Conservation (phyloP, 2,329 filamentous ascomycete genomes). For the Fusarium cyanostomum region DNA sequence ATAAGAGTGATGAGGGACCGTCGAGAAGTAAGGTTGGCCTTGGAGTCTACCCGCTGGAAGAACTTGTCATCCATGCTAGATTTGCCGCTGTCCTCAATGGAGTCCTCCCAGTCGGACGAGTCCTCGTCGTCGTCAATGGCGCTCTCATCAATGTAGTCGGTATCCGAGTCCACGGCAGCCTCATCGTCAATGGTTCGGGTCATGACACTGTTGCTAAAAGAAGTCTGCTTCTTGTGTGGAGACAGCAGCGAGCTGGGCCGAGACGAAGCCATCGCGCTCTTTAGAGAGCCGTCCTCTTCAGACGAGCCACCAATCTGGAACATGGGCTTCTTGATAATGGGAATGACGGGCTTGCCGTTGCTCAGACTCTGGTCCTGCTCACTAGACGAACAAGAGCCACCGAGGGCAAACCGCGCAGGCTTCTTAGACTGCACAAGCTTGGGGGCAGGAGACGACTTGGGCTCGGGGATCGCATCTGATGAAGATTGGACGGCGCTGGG, state of each 20-base stretch:
- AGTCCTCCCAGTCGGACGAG: conserved; percentile 69
- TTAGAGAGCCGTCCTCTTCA: conserved; percentile 82
- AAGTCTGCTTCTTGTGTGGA: conserved; percentile 77
- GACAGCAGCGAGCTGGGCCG: conserved; percentile 53
- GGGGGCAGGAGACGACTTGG: conserved; percentile 62
- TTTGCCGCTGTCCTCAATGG: conserved; percentile 81
- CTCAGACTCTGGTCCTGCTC: conserved; percentile 62
- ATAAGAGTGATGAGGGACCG: conserved; percentile 90
- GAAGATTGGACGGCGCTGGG: conserved; percentile 61
- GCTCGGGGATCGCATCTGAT: conserved; percentile 70
- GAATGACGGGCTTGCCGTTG: conserved; percentile 47
- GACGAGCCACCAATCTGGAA: conserved; percentile 68
- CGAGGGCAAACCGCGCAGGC: conserved; percentile 73
- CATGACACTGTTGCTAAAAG: conserved; percentile 80
- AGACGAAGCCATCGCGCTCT: conserved; percentile 60
- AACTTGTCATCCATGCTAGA: conserved; percentile 84
- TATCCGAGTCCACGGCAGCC: conserved; percentile 65
- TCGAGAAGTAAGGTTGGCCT: conserved; percentile 82
- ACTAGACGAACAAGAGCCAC: conserved; percentile 81
- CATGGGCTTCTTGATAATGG: conserved; percentile 51
- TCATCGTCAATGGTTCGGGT: conserved; percentile 71
- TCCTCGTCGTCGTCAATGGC: conserved; percentile 80
- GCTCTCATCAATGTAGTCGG: conserved; percentile 80
- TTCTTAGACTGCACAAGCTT: conserved; percentile 77
- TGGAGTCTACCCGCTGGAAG: conserved; percentile 92